These are phyloP conservation scores for Castanea mollissima DNA, from an alignment of 306 rosid genomes.

Conservation along the genomic window DNA sequence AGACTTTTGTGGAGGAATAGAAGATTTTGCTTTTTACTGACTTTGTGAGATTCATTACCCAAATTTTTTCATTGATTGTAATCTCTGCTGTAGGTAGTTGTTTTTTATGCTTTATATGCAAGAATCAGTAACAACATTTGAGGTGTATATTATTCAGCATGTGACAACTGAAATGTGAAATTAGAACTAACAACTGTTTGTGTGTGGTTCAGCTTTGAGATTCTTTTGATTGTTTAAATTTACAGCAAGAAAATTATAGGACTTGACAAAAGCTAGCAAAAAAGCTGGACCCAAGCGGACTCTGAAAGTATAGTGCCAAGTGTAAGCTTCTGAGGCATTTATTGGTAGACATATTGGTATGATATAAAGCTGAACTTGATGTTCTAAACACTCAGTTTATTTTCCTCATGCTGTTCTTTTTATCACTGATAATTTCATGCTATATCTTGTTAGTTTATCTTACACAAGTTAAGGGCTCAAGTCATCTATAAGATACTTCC, in stretches of 20 bases:
- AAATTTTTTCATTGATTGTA: background rate
- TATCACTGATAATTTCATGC: background rate
- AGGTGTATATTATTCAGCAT: background rate
- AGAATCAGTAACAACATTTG: background rate
- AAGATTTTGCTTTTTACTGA: background rate
- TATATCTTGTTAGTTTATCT: background rate
- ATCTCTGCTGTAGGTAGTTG: background rate
- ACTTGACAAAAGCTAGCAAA: background rate
- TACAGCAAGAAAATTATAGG: background rate
- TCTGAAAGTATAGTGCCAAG: background rate
- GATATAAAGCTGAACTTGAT: background rate
- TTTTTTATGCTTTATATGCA: background rate
- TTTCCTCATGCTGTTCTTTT: background rate
- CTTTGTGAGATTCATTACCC: background rate
- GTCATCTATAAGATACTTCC: background rate
- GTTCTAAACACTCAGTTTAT: background rate
- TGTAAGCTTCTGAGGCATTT: background rate
- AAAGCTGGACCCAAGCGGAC: too few relatives aligned
- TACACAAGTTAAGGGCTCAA: background rate
- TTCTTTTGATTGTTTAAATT: background rate
- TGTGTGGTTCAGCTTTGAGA: background rate
- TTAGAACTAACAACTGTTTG: background rate
- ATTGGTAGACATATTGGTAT: background rate
- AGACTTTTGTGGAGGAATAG: conserved; percentile 56
- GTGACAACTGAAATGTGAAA: background rate